phyloP scores from a whole-genome alignment of 306 rosid genomes.

The Begonia peltatifolia region DNA sequence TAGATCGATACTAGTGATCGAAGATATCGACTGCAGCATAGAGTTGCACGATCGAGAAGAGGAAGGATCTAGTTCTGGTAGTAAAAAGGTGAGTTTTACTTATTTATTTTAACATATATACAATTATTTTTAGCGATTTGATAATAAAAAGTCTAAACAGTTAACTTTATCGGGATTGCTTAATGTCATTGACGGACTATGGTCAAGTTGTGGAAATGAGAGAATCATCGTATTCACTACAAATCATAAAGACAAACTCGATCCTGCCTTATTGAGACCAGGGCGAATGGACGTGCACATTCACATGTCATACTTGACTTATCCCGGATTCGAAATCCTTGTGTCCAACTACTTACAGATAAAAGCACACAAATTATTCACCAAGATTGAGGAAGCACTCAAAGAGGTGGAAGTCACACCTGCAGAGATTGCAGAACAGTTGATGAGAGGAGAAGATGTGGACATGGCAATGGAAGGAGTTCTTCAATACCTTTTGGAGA shows the following conservation, averaged over 20 bases:
- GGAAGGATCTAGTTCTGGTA: not conserved
- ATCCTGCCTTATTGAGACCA: slow-evolving; percentile 42
- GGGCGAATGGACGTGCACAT: slow-evolving; percentile 45
- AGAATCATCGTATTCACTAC: slow-evolving; percentile 31
- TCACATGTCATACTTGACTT: slow-evolving; percentile 26
- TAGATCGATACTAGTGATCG: slow-evolving; percentile 35
- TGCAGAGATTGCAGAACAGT: slow-evolving; percentile 32
- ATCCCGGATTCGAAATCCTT: slow-evolving; percentile 20
- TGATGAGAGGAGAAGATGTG: slow-evolving; percentile 16
- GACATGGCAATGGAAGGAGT: slow-evolving; percentile 18
- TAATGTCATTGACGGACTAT: slow-evolving; percentile 29
- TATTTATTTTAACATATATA: too few species aligned
- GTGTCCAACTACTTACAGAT: slow-evolving; percentile 18
- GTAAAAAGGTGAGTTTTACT: slow-evolving; percentile 12
- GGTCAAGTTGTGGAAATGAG: slow-evolving; percentile 31
- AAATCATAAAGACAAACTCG: slow-evolving; percentile 24
- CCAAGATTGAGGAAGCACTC: slow-evolving; percentile 19
- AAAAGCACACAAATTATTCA: slow-evolving; percentile 18
- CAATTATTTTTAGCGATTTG: not conserved
- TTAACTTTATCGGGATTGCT: slow-evolving; percentile 32
- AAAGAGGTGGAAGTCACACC: slow-evolving; percentile 28
- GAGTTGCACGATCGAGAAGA: slow-evolving; percentile 17
- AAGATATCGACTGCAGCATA: slow-evolving; percentile 40
- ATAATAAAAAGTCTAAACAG: slow-evolving; percentile 7
- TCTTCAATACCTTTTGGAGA: slow-evolving; percentile 4